Conservation (phyloP, 441 rosid species). For the Arabidopsis lyrata region DNA sequence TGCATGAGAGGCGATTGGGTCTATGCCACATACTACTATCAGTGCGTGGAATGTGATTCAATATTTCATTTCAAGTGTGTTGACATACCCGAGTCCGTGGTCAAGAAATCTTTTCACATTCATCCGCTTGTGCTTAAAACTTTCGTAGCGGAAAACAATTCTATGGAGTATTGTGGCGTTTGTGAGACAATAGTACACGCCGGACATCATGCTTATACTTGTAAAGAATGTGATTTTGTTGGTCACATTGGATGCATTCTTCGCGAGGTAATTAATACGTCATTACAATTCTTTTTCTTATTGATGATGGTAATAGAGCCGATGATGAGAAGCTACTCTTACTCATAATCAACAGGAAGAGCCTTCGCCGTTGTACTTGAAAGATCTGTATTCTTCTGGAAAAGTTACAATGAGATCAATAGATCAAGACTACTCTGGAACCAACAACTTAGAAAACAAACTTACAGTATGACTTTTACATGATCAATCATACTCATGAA, state of each 20-base stretch:
- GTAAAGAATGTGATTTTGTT: not conserved
- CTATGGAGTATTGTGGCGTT: conserved; percentile 30
- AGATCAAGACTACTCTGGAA: not conserved
- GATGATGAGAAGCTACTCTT: not conserved
- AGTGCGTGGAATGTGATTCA: conserved; percentile 28
- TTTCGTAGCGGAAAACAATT: not conserved
- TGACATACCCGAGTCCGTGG: not conserved
- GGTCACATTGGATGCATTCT: conserved; percentile 4
- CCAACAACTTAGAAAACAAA: not conserved
- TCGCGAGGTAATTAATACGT: too few species aligned
- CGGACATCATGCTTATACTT: not conserved
- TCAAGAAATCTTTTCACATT: conserved; percentile 13
- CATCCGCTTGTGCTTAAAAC: conserved; percentile 4
- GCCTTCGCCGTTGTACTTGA: not conserved
- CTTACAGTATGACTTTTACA: not conserved
- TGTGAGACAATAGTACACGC: conserved; percentile 29
- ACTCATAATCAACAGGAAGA: not conserved
- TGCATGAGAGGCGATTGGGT: too few species aligned
- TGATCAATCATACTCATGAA: too few species aligned
- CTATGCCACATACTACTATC: not conserved
- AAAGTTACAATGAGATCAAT: not conserved
- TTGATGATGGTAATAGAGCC: not conserved
- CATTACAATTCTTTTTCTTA: too few species aligned
- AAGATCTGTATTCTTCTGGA: not conserved
- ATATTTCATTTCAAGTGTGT: conserved; percentile 24